Evolutionary conservation across 257 asterid species (phyloP).

Genomic region (Primulina tabacum): DNA sequence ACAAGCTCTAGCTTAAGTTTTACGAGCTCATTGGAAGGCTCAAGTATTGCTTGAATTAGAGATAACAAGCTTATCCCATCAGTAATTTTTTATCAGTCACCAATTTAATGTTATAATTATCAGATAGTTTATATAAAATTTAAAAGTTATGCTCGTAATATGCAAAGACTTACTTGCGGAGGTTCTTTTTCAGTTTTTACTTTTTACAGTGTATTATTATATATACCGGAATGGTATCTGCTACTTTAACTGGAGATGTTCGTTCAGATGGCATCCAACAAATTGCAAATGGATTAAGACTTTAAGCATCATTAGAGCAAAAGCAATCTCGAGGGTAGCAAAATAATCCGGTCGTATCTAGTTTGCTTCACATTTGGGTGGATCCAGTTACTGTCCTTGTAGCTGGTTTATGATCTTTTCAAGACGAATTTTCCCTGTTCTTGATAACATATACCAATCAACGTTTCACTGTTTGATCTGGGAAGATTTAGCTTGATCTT

Average conservation of each 20-base stretch:
- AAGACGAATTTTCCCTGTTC: too few relatives aligned
- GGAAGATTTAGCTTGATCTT: background rate
- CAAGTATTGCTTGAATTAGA: too few relatives aligned
- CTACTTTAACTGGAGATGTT: background rate
- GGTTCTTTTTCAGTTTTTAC: background rate
- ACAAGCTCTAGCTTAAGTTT: background rate
- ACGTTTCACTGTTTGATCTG: background rate
- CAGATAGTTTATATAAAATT: background rate
- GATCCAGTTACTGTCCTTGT: background rate
- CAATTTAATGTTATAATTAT: background rate
- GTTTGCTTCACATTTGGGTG: background rate
- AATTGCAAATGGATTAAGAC: background rate
- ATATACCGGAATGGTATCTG: background rate
- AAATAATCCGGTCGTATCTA: background rate
- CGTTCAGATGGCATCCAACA: background rate
- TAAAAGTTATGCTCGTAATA: background rate
- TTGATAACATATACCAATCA: background rate
- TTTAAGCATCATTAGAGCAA: background rate
- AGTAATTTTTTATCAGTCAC: too few relatives aligned
- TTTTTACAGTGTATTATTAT: too few relatives aligned
- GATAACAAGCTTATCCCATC: background rate
- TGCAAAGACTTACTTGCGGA: background rate
- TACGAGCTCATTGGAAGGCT: too few relatives aligned
- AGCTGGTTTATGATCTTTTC: background rate
- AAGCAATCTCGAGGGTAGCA: background rate